Evolutionary conservation across 805 yeast genomes (phyloP).

Genomic region (Metschnikowia arizonensis): DNA sequence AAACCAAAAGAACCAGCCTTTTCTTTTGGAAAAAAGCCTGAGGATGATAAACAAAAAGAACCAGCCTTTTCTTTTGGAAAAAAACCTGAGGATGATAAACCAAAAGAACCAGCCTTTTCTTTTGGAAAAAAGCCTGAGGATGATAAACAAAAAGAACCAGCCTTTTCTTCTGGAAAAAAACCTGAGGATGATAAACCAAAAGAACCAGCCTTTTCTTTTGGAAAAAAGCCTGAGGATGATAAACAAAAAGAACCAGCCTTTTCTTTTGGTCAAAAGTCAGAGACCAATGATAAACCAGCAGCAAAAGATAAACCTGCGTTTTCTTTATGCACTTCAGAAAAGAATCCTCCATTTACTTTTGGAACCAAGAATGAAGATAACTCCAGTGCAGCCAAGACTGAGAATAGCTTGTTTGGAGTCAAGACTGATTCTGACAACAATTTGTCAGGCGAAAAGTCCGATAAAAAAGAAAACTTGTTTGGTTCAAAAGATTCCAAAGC

Average conservation of each 20-base stretch:
- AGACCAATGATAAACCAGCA: no score
- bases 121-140: no score
- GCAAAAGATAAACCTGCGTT: constrained; percentile 13
- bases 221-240: constrained; percentile 19
- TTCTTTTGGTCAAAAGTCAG: constrained; percentile 11
- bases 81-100: no score
- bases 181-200: constrained; percentile 1
- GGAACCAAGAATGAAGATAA: not conserved
- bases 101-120: no score
- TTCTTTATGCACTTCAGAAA: constrained; percentile 23
- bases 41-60: no score
- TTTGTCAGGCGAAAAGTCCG: constrained; percentile 19
- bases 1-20: no score
- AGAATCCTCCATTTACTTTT: constrained; percentile 9
- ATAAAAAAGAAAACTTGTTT: not conserved
- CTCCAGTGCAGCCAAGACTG: constrained; percentile 14
- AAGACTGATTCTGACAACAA: constrained; percentile 9
- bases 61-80: no score
- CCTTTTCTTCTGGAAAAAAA: no score
- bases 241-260: constrained; percentile 3
- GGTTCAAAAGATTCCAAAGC: constrained; percentile 4
- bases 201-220: not conserved
- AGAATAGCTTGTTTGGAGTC: constrained; percentile 18
- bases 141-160: no score
- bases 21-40: no score